These are phyloP conservation scores for Sordaria brevicollis DNA, from an alignment of 495 filamentous ascomycete species.

Conservation along the genomic window DNA sequence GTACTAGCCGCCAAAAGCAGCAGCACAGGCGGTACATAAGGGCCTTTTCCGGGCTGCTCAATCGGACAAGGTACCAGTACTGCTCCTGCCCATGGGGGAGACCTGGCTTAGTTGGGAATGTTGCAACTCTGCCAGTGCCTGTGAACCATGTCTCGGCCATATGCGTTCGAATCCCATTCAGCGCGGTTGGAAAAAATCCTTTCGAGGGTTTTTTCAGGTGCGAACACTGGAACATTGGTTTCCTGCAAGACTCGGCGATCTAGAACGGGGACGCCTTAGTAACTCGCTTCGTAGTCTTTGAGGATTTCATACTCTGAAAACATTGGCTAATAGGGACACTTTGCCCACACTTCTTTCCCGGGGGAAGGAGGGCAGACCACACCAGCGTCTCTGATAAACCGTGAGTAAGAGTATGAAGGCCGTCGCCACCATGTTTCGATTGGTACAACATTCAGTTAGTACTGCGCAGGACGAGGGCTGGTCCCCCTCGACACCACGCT, in stretches of 20 bases:
- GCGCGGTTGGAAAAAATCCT: not conserved
- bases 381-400: not conserved
- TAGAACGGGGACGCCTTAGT: not conserved
- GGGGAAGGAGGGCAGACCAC: not conserved
- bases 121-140: not conserved
- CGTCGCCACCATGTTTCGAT: not conserved
- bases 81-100: not conserved
- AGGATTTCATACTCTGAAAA: not conserved
- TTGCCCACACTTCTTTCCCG: no score
- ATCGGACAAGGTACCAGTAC: not conserved
- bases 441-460: not conserved
- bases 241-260: not conserved
- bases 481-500: not conserved
- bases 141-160: not conserved
- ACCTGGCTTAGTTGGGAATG: not conserved
- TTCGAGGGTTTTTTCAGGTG: not conserved
- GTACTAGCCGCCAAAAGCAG: not conserved
- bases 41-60: not conserved
- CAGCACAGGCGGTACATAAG: not conserved
- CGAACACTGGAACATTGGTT: not conserved
- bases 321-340: not conserved
- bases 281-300: not conserved
- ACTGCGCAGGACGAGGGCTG: not conserved
- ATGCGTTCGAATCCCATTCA: not conserved
- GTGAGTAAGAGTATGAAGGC: not conserved